Base-by-base conservation (phyloP, 495 filamentous ascomycete genomes). In the Penicillium longicatenatum region DNA sequence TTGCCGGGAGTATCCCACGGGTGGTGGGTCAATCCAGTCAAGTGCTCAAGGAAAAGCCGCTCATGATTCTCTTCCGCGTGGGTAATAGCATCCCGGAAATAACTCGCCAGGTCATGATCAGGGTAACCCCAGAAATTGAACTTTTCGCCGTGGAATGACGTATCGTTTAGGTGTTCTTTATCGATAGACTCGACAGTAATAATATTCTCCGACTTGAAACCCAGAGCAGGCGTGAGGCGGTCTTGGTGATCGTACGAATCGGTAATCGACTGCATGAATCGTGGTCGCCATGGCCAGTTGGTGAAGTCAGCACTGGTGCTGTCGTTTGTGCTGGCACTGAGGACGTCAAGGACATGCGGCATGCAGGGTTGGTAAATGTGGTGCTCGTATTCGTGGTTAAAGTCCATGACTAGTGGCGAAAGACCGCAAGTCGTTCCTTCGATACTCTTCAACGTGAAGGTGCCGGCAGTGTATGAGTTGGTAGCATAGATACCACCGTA, bases 341-440 rank as follows among this genome's bases (percentile, higher is more conserved):
- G 56, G 21, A 73, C 62, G 7, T 71, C 65, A 17, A 79, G 57
- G 33, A 79, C 57, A 17, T 77, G 75, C 6, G 75, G 68, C 31
- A 78, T 60, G 59, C 76, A 79, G 1, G 76, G 76, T 48, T 79
- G 74, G 52, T 79, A 78, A 33, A 76, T 75, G 35, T 74, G 72
- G 31, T 71, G 55, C 44, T 67, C 61, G 39, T 71, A 67, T 52
- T 79, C 76, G 19, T 66, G 63, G 48, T 73, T 72, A 54, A 79
- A 79, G 46, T 79, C 76, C n/a, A 72, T 73, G 20, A 73, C 69
- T 17, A 79, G 59, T 9, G 76, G 76, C n/a, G 60, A 62, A 45
- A 75, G 59, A 39, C 75, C 75, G 44, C 76, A 79, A 11, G 74
- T 69, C 26, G 69, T 75, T 6, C 64, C 75, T 20, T 70, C 53